A percentile compares a stretch with the other conserved stretches of the same genome.
phyloP scores from a whole-genome alignment of 2,329 filamentous ascomycete species.

The Ilyonectria sp. region DNA sequence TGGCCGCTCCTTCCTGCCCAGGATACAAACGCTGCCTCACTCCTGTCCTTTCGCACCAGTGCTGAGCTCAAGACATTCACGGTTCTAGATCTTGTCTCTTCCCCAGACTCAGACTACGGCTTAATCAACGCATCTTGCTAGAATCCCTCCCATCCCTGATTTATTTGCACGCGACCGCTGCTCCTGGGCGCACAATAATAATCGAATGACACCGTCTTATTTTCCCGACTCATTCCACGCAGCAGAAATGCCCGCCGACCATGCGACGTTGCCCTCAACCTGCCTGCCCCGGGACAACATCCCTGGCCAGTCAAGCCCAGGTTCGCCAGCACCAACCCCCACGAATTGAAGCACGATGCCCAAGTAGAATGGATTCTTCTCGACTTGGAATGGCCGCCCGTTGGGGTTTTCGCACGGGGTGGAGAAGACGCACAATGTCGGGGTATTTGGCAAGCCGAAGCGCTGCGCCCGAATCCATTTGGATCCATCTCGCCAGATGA shows the following conservation, averaged over 20 bases:
- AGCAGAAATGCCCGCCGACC: slow-evolving; percentile 6
- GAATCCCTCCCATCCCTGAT: neutral
- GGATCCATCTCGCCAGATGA: slow-evolving; percentile 10
- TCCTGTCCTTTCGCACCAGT: neutral
- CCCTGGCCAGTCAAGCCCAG: slow-evolving; percentile 12
- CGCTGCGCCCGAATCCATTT: slow-evolving; percentile 13
- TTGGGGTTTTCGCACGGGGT: slow-evolving; percentile 18
- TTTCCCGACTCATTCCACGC: neutral
- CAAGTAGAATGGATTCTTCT: slow-evolving; percentile 23
- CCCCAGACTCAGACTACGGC: neutral
- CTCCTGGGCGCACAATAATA: neutral
- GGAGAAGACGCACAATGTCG: slow-evolving; percentile 18
- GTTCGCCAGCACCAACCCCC: slow-evolving; percentile 8
- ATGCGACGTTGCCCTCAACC: slow-evolving; percentile 15
- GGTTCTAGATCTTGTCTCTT: neutral
- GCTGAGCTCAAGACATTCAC: neutral
- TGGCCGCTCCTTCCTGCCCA: slow-evolving; percentile 5
- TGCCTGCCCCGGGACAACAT: slow-evolving; percentile 19
- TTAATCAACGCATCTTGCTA: neutral
- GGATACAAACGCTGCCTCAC: neutral
- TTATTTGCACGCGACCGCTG: neutral
- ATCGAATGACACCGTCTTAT: slow-evolving; percentile 3
- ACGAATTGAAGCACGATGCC: slow-evolving; percentile 14
- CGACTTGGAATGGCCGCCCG: slow-evolving; percentile 27
- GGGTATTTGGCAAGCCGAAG: slow-evolving; percentile 15